Evolutionary conservation across 2,329 filamentous ascomycete species (phyloP).

Genomic region (Dothideomycetes sp.): DNA sequence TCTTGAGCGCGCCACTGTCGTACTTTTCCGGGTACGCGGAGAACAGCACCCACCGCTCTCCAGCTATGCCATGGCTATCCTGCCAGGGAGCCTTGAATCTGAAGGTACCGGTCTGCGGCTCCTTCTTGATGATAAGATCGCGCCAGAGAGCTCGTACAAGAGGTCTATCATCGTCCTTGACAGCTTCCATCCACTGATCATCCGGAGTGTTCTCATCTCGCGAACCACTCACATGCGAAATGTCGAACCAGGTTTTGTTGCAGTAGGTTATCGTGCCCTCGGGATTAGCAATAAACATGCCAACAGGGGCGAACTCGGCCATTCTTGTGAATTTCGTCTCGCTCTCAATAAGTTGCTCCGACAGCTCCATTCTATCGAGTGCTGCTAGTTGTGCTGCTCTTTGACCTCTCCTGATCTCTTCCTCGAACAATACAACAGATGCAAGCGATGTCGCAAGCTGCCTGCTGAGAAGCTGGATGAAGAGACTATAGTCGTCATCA

Average conservation of each 20-base stretch:
- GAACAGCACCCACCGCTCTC: conserved; percentile 68
- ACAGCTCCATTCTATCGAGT: conserved; percentile 65
- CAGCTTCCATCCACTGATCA: conserved; percentile 58
- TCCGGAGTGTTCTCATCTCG: conserved; percentile 10
- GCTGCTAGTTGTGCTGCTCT: conserved; percentile 64
- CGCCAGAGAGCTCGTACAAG: conserved; percentile 52
- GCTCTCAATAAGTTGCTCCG: conserved; percentile 56
- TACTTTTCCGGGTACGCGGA: conserved; percentile 65
- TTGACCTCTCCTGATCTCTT: conserved; percentile 67
- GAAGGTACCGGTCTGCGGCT: conserved; percentile 60
- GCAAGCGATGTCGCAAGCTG: conserved; percentile 72
- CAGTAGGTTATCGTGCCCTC: conserved; percentile 63
- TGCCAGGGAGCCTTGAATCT: conserved; percentile 60
- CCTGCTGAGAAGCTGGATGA: conserved; percentile 61
- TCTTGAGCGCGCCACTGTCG: conserved; percentile 52
- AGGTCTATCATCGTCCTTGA: conserved; percentile 54
- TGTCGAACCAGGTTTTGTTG: conserved; percentile 65
- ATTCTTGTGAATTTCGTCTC: conserved; percentile 74
- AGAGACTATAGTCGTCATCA: conserved; percentile 69
- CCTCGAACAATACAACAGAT: conserved; percentile 72
- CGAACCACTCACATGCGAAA: conserved; percentile 38
- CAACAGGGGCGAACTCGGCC: conserved; percentile 74
- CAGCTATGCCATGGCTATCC: conserved; percentile 38
- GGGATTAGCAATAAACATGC: conserved; percentile 73
- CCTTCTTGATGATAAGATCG: conserved; percentile 49